These are phyloP conservation scores for Urochloa ruziziensis DNA, from an alignment of 176 grass and related monocot genomes.

Conservation along the genomic window DNA sequence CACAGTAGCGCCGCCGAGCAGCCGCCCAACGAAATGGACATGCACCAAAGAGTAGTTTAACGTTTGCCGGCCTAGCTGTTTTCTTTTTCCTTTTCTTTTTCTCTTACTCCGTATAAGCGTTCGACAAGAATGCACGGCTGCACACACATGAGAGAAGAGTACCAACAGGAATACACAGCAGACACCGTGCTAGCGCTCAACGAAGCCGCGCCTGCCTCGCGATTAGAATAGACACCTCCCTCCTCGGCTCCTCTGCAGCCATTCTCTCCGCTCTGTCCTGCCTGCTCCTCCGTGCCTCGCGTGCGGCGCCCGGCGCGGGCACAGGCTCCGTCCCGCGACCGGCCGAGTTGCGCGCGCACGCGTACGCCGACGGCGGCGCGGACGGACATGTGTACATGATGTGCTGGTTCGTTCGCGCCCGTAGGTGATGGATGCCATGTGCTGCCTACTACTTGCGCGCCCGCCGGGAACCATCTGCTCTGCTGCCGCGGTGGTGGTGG, in stretches of 20 bases:
- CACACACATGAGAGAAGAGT: background rate
- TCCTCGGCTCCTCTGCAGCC: background rate
- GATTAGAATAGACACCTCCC: too few relatives aligned
- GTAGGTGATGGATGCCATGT: background rate
- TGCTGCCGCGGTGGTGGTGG: background rate
- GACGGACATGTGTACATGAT: background rate
- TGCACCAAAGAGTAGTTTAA: background rate
- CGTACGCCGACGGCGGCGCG: too few relatives aligned
- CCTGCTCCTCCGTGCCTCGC: background rate
- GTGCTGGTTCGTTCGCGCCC: background rate
- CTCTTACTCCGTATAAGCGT: too few relatives aligned
- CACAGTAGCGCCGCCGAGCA: too few relatives aligned
- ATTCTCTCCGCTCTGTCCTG: background rate
- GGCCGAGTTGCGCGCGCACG: too few relatives aligned
- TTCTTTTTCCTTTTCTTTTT: background rate
- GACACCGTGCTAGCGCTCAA: background rate
- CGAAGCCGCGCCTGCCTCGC: background rate
- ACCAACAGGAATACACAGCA: background rate
- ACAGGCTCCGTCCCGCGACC: background rate
- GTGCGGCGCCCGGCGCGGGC: background rate
- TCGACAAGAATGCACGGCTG: background rate
- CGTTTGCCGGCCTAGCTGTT: background rate
- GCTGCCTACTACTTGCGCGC: background rate
- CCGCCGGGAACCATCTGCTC: too few relatives aligned
- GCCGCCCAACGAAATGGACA: background rate